A percentile compares a stretch with the other conserved stretches of the same genome.
These are phyloP conservation scores for Mucor plumbeus DNA, from an alignment of 371 early-diverging fungal genomes.

Conservation along the genomic window DNA sequence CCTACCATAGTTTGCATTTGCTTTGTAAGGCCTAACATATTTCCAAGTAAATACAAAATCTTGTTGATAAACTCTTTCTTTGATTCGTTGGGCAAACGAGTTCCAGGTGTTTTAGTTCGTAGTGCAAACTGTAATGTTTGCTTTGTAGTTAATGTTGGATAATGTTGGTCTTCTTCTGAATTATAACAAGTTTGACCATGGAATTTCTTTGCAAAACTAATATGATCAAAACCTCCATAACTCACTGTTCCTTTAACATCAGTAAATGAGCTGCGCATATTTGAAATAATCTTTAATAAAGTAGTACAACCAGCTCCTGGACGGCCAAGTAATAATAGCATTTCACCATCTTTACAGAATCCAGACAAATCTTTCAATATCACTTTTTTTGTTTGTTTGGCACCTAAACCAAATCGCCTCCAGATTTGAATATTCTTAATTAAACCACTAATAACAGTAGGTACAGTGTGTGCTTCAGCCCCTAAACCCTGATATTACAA, in stretches of 20 bases:
- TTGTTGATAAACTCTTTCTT: slow-evolving; percentile 47
- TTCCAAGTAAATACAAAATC: slow-evolving; percentile 59
- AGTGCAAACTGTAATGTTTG: slow-evolving; percentile 72
- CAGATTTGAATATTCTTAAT: slow-evolving; percentile 33
- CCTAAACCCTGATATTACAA: slow-evolving; percentile 37
- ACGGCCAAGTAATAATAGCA: slow-evolving; percentile 73
- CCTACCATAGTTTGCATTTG: slow-evolving; percentile 83
- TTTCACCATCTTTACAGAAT: slow-evolving; percentile 68
- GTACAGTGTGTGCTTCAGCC: slow-evolving; percentile 46
- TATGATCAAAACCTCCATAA: slow-evolving; percentile 64
- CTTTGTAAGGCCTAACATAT: slow-evolving; percentile 72
- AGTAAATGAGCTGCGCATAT: slow-evolving; percentile 63
- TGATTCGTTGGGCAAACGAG: slow-evolving; percentile 48
- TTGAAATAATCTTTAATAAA: slow-evolving; percentile 66
- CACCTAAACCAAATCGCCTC: slow-evolving; percentile 31
- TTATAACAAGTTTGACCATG: slow-evolving; percentile 70
- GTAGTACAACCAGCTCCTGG: slow-evolving; percentile 78
- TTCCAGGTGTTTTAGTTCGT: slow-evolving; percentile 66
- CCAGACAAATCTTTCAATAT: slow-evolving; percentile 66
- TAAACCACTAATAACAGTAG: slow-evolving; percentile 33
- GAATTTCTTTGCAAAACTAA: slow-evolving; percentile 55
- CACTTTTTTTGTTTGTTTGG: slow-evolving; percentile 23
- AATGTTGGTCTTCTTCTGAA: slow-evolving; percentile 75
- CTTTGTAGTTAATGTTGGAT: slow-evolving; percentile 69
- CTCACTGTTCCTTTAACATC: slow-evolving; percentile 57